These are phyloP conservation scores for Termitomyces sp. DNA, from an alignment of 768 basidiomycete genomes.

Conservation along the genomic window DNA sequence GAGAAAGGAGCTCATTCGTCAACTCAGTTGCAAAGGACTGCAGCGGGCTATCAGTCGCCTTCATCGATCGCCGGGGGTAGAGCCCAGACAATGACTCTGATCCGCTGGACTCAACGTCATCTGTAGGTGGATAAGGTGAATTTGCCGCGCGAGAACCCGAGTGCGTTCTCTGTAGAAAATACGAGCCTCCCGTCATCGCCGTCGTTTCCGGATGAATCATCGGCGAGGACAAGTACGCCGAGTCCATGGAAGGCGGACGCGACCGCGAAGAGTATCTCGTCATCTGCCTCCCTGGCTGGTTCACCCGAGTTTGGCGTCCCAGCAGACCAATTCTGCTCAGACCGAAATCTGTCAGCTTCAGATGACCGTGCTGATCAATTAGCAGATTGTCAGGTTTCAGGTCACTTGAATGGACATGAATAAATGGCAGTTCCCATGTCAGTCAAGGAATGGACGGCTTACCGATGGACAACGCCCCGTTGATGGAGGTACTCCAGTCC, in stretches of 20 bases:
- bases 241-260: slow-evolving; percentile 77
- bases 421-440: not conserved
- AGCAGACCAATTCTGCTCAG: slow-evolving; percentile 96
- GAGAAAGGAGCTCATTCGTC: slow-evolving; percentile 76
- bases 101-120: slow-evolving; percentile 83
- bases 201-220: slow-evolving; percentile 52
- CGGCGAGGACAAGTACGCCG: slow-evolving; percentile 75
- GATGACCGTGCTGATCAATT: slow-evolving; percentile 93
- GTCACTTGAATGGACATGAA: slow-evolving; percentile 55
- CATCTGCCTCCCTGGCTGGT: slow-evolving; percentile 40
- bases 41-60: slow-evolving; percentile 67
- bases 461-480: slow-evolving; percentile 96
- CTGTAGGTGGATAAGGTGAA: slow-evolving; percentile 64
- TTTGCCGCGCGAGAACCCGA: slow-evolving; percentile 53
- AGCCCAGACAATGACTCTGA: slow-evolving; percentile 69
- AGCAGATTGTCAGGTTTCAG: slow-evolving; percentile 97
- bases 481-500: slow-evolving; percentile 97
- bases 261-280: slow-evolving; percentile 64
- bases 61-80: slow-evolving; percentile 39
- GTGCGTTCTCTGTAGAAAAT: slow-evolving; percentile 68
- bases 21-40: slow-evolving; percentile 86
- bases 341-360: slow-evolving; percentile 98
- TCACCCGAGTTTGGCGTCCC: slow-evolving; percentile 88
- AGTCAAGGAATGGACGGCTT: slow-evolving; percentile 21
- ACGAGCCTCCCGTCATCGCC: slow-evolving; percentile 60